A percentile compares a stretch with the other conserved stretches of the same genome.
Conservation (phyloP, 805 yeast species). For the Kockiozyma suomiensis region DNA sequence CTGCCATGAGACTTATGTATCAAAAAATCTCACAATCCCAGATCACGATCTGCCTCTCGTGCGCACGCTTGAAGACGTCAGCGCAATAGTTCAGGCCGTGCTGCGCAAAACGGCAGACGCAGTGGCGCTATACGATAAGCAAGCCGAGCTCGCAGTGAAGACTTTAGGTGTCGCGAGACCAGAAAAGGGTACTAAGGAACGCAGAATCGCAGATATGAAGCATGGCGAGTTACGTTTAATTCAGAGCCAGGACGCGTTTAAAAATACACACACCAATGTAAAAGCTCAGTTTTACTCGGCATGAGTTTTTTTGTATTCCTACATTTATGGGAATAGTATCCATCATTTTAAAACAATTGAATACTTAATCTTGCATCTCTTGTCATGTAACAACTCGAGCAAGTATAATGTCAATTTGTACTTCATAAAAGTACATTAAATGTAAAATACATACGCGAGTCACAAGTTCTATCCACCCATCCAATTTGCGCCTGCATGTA, state of each 20-base stretch:
- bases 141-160: conserved; percentile 10
- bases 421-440: too few species aligned
- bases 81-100: conserved; percentile 58
- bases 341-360: too few species aligned
- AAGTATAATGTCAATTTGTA: too few species aligned
- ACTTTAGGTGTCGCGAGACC: conserved; percentile 23
- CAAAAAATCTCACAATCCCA: conserved; percentile 37
- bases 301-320: neutral
- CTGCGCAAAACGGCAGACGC: conserved; percentile 50
- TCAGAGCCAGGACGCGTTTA: conserved; percentile 24
- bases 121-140: conserved; percentile 13
- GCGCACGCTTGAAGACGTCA: conserved; percentile 50
- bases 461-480: too few species aligned
- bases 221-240: conserved; percentile 29
- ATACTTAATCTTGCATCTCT: too few species aligned
- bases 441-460: too few species aligned
- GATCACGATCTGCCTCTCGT: conserved; percentile 37
- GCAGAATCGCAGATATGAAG: conserved; percentile 32
- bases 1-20: neutral
- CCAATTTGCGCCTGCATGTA: too few species aligned
- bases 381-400: too few species aligned
- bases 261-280: conserved; percentile 2
- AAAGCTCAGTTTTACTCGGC: conserved; percentile 15
- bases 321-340: too few species aligned
- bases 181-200: conserved; percentile 25